These are phyloP conservation scores for Cochlearia excelsa DNA, from an alignment of 345 rosid species.

Conservation along the genomic window DNA sequence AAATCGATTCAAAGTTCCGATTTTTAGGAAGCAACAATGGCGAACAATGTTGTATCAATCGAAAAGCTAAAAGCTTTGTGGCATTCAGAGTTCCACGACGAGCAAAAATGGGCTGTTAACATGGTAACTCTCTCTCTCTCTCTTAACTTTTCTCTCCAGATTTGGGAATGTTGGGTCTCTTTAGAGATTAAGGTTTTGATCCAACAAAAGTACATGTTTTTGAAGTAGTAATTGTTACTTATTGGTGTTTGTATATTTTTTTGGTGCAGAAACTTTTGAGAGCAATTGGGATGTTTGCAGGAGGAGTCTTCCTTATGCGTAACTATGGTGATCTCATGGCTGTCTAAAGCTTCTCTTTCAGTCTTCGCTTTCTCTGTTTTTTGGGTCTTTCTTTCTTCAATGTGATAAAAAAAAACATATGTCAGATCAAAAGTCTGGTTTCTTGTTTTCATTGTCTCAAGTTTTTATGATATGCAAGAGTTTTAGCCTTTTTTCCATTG, in stretches of 20 bases:
- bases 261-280: slow-evolving; percentile 66
- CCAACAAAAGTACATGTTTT: neutral
- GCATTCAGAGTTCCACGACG: slow-evolving; percentile 67
- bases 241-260: neutral
- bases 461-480: no score
- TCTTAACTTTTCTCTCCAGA: neutral
- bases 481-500: no score
- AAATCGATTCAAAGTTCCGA: slow-evolving; percentile 19
- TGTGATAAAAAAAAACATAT: no score
- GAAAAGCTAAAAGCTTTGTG: slow-evolving; percentile 55
- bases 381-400: no score
- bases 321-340: slow-evolving; percentile 88
- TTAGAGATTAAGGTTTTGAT: slow-evolving; percentile 1
- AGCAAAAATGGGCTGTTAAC: slow-evolving; percentile 71
- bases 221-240: no score
- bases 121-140: slow-evolving; percentile 34
- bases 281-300: slow-evolving; percentile 69
- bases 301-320: slow-evolving; percentile 79
- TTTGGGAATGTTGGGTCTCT: slow-evolving; percentile 4
- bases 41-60: slow-evolving; percentile 40
- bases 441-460: no score
- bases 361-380: slow-evolving; percentile 16
- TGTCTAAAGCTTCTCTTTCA: slow-evolving; percentile 47
- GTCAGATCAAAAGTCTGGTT: no score
- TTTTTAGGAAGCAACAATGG: slow-evolving; percentile 43